Percentiles rank a stretch among this genome's conserved stretches.
Evolutionary conservation across 2,329 filamentous ascomycete species (phyloP).

Genomic region (Lachnellula cervina): DNA sequence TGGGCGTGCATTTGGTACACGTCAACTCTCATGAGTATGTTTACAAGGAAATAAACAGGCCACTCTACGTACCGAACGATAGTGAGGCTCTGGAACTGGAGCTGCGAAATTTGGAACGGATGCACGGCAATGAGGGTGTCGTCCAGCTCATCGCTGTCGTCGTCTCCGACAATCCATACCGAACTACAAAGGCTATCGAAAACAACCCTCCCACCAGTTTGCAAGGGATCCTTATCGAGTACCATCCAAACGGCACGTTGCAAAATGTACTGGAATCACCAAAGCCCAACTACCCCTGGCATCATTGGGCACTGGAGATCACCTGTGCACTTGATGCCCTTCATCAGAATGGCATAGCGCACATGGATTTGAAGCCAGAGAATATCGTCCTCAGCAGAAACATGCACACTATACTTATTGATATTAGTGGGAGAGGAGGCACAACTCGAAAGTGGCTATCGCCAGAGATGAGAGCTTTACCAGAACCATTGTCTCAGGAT

Average conservation of each 20-base stretch:
- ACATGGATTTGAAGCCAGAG: conserved; percentile 25
- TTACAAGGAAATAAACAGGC: conserved; percentile 24
- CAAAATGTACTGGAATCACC: conserved; percentile 11
- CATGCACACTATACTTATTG: conserved; percentile 17
- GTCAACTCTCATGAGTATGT: conserved; percentile 15
- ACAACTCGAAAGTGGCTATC: conserved; percentile 20
- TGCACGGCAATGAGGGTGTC: conserved; percentile 14
- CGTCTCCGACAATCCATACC: conserved; percentile 17
- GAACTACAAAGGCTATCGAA: conserved; percentile 4
- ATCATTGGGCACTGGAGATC: conserved; percentile 22
- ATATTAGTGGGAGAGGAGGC: conserved; percentile 20
- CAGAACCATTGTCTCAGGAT: conserved; percentile 15
- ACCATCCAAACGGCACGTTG: conserved; percentile 20
- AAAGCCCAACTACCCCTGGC: conserved; percentile 6
- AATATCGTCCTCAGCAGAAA: conserved; percentile 19
- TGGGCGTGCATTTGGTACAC: conserved; percentile 10
- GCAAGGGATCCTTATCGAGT: conserved; percentile 20
- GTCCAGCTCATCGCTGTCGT: conserved; percentile 21
- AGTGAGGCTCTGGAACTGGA: conserved; percentile 23
- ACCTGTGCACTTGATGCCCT: conserved; percentile 17
- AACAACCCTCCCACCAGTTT: conserved; percentile 6
- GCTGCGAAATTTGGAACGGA: conserved; percentile 20
- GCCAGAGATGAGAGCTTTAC: conserved; percentile 17
- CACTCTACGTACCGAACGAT: conserved; percentile 20
- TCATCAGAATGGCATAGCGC: conserved; percentile 16